Percentiles rank a stretch among this genome's conserved stretches.
Conservation (phyloP, 1,284 basidiomycete genomes). For the Trichosporon ovoides region DNA sequence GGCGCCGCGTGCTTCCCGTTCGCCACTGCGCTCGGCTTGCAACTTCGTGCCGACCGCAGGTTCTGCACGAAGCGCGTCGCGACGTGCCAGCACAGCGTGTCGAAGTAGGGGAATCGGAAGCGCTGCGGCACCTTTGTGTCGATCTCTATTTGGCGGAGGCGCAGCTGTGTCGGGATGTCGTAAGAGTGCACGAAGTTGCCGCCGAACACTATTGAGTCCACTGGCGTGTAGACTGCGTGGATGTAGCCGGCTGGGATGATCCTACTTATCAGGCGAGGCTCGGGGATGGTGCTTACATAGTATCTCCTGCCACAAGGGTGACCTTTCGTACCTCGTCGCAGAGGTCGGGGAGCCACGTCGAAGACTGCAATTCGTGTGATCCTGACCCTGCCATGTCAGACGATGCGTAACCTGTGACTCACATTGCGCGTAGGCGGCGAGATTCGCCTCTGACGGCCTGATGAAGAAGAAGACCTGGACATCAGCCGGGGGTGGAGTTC, state of each 20-base stretch:
- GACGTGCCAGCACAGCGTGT: conserved; percentile 84
- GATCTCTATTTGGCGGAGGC: conserved; percentile 84
- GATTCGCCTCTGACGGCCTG: conserved; percentile 76
- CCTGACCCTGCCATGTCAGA: conserved; percentile 56
- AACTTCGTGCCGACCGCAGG: not conserved
- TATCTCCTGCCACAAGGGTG: conserved; percentile 74
- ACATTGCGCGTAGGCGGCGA: conserved; percentile 61
- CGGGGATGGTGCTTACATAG: conserved; percentile 57
- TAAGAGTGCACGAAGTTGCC: conserved; percentile 91
- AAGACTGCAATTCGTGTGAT: conserved; percentile 71
- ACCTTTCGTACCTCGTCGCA: conserved; percentile 79
- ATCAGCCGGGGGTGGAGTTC: not conserved
- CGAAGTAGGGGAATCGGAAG: conserved; percentile 84
- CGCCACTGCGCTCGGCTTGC: not conserved
- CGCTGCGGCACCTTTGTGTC: conserved; percentile 89
- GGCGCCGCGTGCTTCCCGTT: conserved; percentile 4
- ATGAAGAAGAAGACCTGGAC: conserved; percentile 90
- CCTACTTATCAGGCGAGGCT: conserved; percentile 39
- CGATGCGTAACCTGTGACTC: not conserved
- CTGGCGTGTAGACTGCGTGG: conserved; percentile 89
- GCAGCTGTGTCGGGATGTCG: conserved; percentile 49
- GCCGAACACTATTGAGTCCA: conserved; percentile 89
- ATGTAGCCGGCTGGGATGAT: conserved; percentile 97
- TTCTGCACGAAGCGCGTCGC: conserved; percentile 40
- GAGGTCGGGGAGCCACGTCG: conserved; percentile 80